Base-by-base conservation (phyloP, 495 filamentous ascomycete species). In the Parathielavia hyrcaniae region DNA sequence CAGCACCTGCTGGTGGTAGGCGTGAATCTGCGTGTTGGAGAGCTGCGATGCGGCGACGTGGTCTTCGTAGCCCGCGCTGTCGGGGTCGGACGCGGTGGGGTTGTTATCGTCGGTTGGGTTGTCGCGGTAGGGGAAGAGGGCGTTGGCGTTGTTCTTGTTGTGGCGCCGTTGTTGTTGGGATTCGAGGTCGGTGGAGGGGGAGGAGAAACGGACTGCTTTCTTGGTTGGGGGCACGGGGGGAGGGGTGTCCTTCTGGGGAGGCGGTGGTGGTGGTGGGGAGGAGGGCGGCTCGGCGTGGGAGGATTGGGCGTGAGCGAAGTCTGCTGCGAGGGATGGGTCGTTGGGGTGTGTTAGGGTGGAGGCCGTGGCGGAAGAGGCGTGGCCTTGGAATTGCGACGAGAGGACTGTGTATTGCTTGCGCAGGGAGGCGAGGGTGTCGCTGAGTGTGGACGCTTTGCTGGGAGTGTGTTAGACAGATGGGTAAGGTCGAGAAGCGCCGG, bases 181-280 rank as follows among this genome's bases (percentile, higher is more conserved):
- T 61, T 77, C 74, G 48, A 75, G 67, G 64, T 79, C 76, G 22
- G 69, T 73, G 41, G 78, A 71, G 4, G 76, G 50, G 58, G 63
- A 58, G 30, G 72, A 67, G 79, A 98, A 98, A 30, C 92, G 89
- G n/a, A 98, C 92, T 8, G 87, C 88, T 72, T 95, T 96, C 36
- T 62, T 62, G 1, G 45, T 26, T 10, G 52, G 81, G 59, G 36
- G 69, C 78, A 40, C 80, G 19, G 73, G 62, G 23, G 71, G 69
- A 34, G 60, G 62, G 23, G 73, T 30, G 26, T 30, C 26, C 26
- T 30, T 30, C 6, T 30, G 58, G 17, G 71, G 65, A 16, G 68
- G 53, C 10, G 67, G 34, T 1, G 75, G 67, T 22, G 71, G 64
- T 19, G 68, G 53, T 14, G 67, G 32, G 4, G 75, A 67, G 26